phyloP scores from a whole-genome alignment of 1,284 basidiomycete species.

The Omphalotus olearius region DNA sequence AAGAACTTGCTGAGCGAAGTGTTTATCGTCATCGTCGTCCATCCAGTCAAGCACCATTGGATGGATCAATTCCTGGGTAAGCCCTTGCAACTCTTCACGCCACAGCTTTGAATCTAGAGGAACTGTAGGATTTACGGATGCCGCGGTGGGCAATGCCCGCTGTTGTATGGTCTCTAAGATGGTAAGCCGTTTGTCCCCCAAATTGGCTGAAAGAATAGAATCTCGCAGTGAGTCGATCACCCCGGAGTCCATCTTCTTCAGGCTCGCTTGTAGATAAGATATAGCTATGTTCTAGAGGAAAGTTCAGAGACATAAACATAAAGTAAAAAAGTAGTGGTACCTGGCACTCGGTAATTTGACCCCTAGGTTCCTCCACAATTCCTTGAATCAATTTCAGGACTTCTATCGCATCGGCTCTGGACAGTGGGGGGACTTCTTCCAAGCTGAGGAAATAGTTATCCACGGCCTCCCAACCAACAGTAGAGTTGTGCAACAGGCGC shows the following conservation, averaged over 20 bases:
- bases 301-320: not conserved
- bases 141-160: not conserved
- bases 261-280: not conserved
- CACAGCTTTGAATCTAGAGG: conserved; percentile 17
- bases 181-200: too few species aligned
- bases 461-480: conserved; percentile 19
- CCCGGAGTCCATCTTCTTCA: not conserved
- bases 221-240: not conserved
- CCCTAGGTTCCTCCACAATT: not conserved
- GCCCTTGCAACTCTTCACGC: conserved; percentile 24
- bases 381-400: conserved; percentile 23
- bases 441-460: conserved; percentile 19
- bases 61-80: conserved; percentile 34
- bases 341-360: not conserved
- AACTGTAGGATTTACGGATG: not conserved
- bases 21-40: conserved; percentile 37
- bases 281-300: not conserved
- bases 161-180: not conserved
- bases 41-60: conserved; percentile 41
- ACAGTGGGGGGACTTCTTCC: conserved; percentile 10
- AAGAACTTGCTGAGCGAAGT: conserved; percentile 32
- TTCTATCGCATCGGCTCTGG: conserved; percentile 17
- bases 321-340: not conserved
- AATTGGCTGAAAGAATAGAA: not conserved
- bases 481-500: conserved; percentile 23